Evolutionary conservation across 306 rosid genomes (phyloP).

Genomic region (Dryas alaskensis): DNA sequence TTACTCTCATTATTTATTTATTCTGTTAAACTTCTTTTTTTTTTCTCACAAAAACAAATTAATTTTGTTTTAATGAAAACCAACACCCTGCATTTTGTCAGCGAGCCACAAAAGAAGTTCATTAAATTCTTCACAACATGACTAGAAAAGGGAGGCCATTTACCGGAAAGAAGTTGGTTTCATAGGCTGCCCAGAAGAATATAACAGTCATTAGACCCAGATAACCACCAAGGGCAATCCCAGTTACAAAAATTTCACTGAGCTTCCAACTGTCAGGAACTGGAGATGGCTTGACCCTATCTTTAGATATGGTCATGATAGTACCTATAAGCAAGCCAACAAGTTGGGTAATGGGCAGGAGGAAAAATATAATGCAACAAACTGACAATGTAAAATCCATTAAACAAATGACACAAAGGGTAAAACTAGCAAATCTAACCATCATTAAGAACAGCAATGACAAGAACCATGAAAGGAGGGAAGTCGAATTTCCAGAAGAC

Average conservation of each 20-base stretch:
- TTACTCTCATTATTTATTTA: too few species aligned
- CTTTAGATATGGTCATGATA: slow-evolving; percentile 80
- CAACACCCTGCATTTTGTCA: background rate
- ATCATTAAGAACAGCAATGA: slow-evolving; percentile 74
- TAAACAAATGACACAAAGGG: background rate
- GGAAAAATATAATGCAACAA: background rate
- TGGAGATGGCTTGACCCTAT: slow-evolving; percentile 75
- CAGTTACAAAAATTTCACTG: slow-evolving; percentile 70
- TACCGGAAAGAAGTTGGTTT: slow-evolving; percentile 55
- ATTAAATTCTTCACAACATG: background rate
- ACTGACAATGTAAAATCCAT: background rate
- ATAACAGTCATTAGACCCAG: slow-evolving; percentile 60
- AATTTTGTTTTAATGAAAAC: too few species aligned
- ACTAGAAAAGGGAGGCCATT: slow-evolving; percentile 10
- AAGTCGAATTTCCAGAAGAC: slow-evolving; percentile 67
- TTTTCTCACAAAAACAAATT: too few species aligned
- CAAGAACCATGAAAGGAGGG: slow-evolving; percentile 80
- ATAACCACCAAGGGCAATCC: slow-evolving; percentile 60
- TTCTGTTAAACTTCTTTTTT: too few species aligned
- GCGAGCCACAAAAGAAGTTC: background rate
- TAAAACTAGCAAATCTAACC: slow-evolving; percentile 43
- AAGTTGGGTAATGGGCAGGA: slow-evolving; percentile 10
- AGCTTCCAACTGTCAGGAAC: slow-evolving; percentile 75
- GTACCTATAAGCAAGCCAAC: slow-evolving; percentile 42
- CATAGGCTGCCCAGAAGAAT: slow-evolving; percentile 44